Percentiles rank a stretch among this genome's conserved stretches.
Evolutionary conservation across 257 asterid species (phyloP).

Genomic region (Solanum sitiens): DNA sequence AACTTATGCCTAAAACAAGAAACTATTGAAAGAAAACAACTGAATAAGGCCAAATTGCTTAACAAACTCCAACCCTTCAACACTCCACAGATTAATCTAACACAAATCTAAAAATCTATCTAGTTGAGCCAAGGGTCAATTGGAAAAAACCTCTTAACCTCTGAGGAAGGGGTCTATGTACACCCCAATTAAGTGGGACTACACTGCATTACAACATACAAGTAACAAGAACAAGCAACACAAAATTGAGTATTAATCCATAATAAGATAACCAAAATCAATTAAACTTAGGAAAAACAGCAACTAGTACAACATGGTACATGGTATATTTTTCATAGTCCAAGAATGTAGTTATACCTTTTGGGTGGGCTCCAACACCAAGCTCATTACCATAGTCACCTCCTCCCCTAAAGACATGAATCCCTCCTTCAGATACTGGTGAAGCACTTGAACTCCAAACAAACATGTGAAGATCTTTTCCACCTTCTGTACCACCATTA

Average conservation of each 20-base stretch:
- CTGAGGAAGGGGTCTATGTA: neutral
- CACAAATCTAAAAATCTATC: neutral
- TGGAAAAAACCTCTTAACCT: neutral
- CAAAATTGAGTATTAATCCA: constrained; percentile 1
- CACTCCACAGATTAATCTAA: neutral
- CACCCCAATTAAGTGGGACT: neutral
- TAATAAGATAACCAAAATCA: constrained; percentile 1
- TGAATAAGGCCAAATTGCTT: constrained; percentile 5
- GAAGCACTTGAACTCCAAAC: constrained; percentile 99
- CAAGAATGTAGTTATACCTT: constrained; percentile 36
- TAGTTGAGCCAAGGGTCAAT: neutral
- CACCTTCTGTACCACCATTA: constrained; percentile 54
- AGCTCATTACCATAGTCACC: constrained; percentile 60
- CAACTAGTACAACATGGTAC: neutral
- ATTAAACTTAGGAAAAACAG: neutral
- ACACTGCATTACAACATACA: neutral
- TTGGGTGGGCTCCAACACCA: constrained; percentile 71
- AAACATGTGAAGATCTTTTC: constrained; percentile 94
- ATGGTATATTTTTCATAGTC: neutral
- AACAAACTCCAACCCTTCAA: constrained; percentile 11
- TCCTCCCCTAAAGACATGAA: constrained; percentile 87
- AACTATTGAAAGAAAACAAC: constrained; percentile 13
- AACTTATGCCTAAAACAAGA: constrained; percentile 15
- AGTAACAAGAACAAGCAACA: constrained; percentile 10
- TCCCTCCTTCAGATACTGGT: constrained; percentile 93